These are phyloP conservation scores for Vanderwaltozyma yarrowii DNA, from an alignment of 805 yeast species.

Conservation along the genomic window DNA sequence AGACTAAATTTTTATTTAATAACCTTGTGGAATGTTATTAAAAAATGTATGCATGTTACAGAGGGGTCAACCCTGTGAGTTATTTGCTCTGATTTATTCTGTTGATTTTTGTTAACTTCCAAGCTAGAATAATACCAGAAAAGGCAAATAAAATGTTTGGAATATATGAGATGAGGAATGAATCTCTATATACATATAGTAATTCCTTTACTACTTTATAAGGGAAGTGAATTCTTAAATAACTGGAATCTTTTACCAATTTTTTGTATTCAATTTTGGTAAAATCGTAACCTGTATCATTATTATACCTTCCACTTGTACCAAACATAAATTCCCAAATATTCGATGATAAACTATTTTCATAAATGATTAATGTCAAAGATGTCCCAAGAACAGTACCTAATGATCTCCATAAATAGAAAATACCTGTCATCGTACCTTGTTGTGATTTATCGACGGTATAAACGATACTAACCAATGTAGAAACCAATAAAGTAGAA, in stretches of 20 bases:
- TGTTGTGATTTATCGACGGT: slow-evolving; percentile 36
- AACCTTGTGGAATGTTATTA: too few relatives aligned
- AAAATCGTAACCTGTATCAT: slow-evolving; percentile 7
- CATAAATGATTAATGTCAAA: slow-evolving; percentile 31
- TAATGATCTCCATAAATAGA: slow-evolving; percentile 39
- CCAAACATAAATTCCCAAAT: slow-evolving; percentile 27
- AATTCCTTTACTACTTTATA: slow-evolving; percentile 8
- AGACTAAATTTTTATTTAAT: too few relatives aligned
- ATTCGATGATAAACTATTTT: slow-evolving; percentile 23
- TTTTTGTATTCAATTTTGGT: slow-evolving; percentile 15
- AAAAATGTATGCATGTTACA: too few relatives aligned
- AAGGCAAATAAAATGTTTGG: slow-evolving; percentile 20
- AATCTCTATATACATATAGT: slow-evolving; percentile 16
- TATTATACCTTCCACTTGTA: not conserved
- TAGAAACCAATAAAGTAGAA: slow-evolving; percentile 46
- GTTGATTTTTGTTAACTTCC: slow-evolving; percentile 6
- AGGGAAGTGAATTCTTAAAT: slow-evolving; percentile 19
- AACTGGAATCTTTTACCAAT: slow-evolving; percentile 23
- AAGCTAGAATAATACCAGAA: slow-evolving; percentile 12
- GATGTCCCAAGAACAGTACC: slow-evolving; percentile 41
- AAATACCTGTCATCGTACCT: slow-evolving; percentile 40
- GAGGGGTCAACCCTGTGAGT: too few relatives aligned
- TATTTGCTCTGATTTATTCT: too few relatives aligned
- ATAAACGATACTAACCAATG: slow-evolving; percentile 44
- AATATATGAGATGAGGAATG: slow-evolving; percentile 22